Evolutionary conservation across 371 early-diverging fungal species (phyloP).

Genomic region (Umbelopsis sp.): DNA sequence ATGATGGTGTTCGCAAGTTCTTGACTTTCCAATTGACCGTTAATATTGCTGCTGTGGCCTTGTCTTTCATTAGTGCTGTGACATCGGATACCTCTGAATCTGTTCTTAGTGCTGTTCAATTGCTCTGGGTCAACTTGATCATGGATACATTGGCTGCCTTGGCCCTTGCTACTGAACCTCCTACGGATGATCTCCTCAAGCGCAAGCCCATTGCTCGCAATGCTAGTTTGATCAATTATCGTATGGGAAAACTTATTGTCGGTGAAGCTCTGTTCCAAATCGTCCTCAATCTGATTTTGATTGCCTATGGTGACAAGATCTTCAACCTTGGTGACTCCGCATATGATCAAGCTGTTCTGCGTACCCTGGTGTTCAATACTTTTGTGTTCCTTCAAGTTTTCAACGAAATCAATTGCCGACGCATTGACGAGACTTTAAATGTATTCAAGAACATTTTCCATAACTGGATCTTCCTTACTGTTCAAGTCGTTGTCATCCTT

Average conservation of each 20-base stretch:
- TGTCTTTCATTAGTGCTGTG: constrained; percentile 90
- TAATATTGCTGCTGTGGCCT: constrained; percentile 86
- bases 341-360: constrained; percentile 55
- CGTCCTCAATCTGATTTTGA: constrained; percentile 60
- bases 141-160: constrained; percentile 98
- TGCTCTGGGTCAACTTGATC: constrained; percentile 98
- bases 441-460: constrained; percentile 79
- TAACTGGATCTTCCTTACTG: constrained; percentile 78
- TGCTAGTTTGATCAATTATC: constrained; percentile 82
- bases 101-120: constrained; percentile 93
- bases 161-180: constrained; percentile 97
- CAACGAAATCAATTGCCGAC: constrained; percentile 86
- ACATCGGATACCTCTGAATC: constrained; percentile 95
- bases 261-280: constrained; percentile 89
- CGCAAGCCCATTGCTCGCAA: constrained; percentile 79
- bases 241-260: constrained; percentile 93
- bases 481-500: constrained; percentile 70
- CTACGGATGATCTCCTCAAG: constrained; percentile 83
- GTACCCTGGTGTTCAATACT: constrained; percentile 91
- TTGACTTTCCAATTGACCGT: constrained; percentile 96
- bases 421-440: constrained; percentile 78
- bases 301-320: constrained; percentile 63
- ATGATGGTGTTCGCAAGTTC: constrained; percentile 94
- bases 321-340: constrained; percentile 61
- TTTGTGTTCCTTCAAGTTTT: constrained; percentile 97